Percentiles rank a stretch among this genome's conserved stretches.
Conservation (phyloP, 2,329 filamentous ascomycete genomes). For the Thielaviopsis euricoi region DNA sequence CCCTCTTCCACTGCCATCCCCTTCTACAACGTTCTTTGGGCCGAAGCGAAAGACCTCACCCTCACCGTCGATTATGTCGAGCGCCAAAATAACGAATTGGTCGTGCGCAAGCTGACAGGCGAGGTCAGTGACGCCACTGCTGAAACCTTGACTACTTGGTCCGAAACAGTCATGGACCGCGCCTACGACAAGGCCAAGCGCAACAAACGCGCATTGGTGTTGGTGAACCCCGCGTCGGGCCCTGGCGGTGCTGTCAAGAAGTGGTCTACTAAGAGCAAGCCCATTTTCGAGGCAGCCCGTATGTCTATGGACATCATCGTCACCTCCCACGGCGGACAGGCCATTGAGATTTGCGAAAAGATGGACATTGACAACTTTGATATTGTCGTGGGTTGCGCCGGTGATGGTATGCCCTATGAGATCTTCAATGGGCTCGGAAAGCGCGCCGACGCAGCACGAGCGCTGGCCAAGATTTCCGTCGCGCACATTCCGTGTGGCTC, state of each 20-base stretch:
- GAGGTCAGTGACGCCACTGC: slow-evolving; percentile 19
- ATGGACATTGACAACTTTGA: slow-evolving; percentile 70
- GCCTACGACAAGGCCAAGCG: slow-evolving; percentile 55
- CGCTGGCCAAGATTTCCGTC: slow-evolving; percentile 62
- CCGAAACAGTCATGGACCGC: slow-evolving; percentile 44
- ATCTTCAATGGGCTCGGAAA: slow-evolving; percentile 84
- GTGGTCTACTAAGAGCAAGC: slow-evolving; percentile 61
- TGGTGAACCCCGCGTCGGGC: slow-evolving; percentile 84
- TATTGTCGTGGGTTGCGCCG: slow-evolving; percentile 75
- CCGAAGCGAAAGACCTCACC: slow-evolving; percentile 40
- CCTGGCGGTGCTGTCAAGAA: slow-evolving; percentile 58
- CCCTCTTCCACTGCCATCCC: neutral
- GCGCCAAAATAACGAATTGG: slow-evolving; percentile 38
- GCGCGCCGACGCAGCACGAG: slow-evolving; percentile 56
- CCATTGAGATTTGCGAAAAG: slow-evolving; percentile 55
- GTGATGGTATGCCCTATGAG: slow-evolving; percentile 82
- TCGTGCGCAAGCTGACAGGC: slow-evolving; percentile 45
- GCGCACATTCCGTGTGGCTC: slow-evolving; percentile 82
- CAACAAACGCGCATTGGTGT: slow-evolving; percentile 65
- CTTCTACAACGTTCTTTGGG: slow-evolving; percentile 67
- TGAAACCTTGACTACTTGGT: slow-evolving; percentile 41
- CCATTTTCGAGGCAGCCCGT: slow-evolving; percentile 66
- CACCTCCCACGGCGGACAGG: slow-evolving; percentile 61
- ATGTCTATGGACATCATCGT: slow-evolving; percentile 59
- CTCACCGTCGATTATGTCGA: slow-evolving; percentile 60